Evolutionary conservation across 2,329 filamentous ascomycete species (phyloP).

Genomic region (Ascochyta fabae): DNA sequence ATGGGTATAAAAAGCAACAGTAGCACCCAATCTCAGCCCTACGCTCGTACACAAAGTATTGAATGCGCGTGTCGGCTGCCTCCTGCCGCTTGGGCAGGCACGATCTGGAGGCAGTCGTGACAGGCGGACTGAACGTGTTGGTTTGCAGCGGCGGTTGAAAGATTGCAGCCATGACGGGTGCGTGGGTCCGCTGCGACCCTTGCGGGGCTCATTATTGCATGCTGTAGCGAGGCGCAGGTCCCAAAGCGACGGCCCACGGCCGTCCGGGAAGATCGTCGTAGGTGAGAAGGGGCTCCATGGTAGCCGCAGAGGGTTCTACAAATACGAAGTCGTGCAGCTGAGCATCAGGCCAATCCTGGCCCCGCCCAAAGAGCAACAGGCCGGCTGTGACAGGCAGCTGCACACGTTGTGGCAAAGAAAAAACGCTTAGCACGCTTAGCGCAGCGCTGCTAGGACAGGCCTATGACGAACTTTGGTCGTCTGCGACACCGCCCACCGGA

Average conservation of each 20-base stretch:
- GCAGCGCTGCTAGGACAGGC: conserved; percentile 11
- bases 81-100: neutral
- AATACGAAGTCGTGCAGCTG: conserved; percentile 10
- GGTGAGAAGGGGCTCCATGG: neutral
- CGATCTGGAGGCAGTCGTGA: neutral
- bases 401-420: conserved; percentile 28
- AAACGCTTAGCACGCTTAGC: conserved; percentile 10
- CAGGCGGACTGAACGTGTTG: neutral
- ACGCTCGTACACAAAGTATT: conserved; percentile 15
- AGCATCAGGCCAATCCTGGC: conserved; percentile 5
- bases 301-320: conserved; percentile 1
- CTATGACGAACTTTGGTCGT: conserved; percentile 20
- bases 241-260: conserved; percentile 7
- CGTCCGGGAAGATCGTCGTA: conserved; percentile 8
- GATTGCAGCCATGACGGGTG: conserved; percentile 2
- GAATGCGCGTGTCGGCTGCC: conserved; percentile 7
- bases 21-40: conserved; percentile 13
- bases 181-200: conserved; percentile 11
- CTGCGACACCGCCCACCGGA: conserved; percentile 28
- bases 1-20: conserved; percentile 17
- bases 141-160: neutral
- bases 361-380: neutral
- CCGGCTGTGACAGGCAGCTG: conserved; percentile 7
- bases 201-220: conserved; percentile 13
- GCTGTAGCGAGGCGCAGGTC: conserved; percentile 19